Conservation (phyloP, 495 filamentous ascomycete genomes). For the Geoglossum glabrum region DNA sequence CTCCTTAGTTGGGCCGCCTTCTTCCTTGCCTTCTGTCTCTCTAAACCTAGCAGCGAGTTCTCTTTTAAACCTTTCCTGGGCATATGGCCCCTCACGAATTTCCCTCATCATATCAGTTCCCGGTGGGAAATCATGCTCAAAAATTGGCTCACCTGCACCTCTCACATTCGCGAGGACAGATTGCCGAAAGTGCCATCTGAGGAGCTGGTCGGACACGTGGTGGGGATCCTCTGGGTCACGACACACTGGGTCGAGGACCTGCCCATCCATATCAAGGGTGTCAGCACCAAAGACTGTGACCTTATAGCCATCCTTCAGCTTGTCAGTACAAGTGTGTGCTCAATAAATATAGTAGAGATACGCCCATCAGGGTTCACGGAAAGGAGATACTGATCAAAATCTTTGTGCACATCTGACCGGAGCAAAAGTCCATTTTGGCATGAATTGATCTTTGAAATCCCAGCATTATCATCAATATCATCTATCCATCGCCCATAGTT, state of each 20-base stretch:
- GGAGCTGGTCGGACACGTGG: constrained; percentile 12
- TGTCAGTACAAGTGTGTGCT: neutral
- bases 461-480: constrained; percentile 9
- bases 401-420: constrained; percentile 5
- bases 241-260: constrained; percentile 11
- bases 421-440: constrained; percentile 12
- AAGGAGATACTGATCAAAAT: constrained; percentile 12
- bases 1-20: too few species aligned
- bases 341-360: neutral
- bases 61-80: constrained; percentile 12
- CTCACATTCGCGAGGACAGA: constrained; percentile 16
- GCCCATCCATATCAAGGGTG: constrained; percentile 12
- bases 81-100: constrained; percentile 11
- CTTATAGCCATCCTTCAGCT: constrained; percentile 14
- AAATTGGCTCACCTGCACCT: constrained; percentile 16
- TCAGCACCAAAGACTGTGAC: constrained; percentile 12
- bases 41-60: neutral
- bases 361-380: constrained; percentile 11
- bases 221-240: constrained; percentile 11
- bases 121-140: constrained; percentile 17
- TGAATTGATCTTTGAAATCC: constrained; percentile 12
- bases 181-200: constrained; percentile 18
- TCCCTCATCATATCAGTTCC: constrained; percentile 14
- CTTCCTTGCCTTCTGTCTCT: neutral
- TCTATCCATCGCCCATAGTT: neutral